phyloP scores from a whole-genome alignment of 129 eudicot species.

The Helianthus tuberosus region DNA sequence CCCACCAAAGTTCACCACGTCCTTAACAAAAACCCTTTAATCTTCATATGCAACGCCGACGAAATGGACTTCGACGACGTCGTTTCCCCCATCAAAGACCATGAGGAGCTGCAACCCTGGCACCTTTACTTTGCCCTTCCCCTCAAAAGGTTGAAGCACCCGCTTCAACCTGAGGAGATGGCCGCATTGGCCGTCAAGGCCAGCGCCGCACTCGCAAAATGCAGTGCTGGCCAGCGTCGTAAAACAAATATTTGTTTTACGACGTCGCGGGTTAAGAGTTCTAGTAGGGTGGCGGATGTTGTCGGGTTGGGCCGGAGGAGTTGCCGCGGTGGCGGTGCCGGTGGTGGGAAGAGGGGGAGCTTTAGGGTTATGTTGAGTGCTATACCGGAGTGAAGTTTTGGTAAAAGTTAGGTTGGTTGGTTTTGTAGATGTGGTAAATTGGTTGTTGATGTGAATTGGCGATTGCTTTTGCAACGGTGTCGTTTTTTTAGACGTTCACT shows the following conservation, averaged over 20 bases:
- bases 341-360: slow-evolving; percentile 43
- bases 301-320: slow-evolving; percentile 25
- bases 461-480: slow-evolving; percentile 17
- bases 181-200: slow-evolving; percentile 97
- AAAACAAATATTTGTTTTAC: too few relatives aligned
- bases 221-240: slow-evolving; percentile 45
- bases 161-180: slow-evolving; percentile 88
- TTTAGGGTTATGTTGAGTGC: too few relatives aligned
- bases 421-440: slow-evolving; percentile 25
- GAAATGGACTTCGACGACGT: slow-evolving; percentile 91
- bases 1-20: slow-evolving; percentile 65
- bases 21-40: slow-evolving; percentile 50
- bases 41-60: slow-evolving; percentile 84
- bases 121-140: slow-evolving; percentile 86
- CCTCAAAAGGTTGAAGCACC: slow-evolving; percentile 49
- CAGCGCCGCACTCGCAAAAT: slow-evolving; percentile 65
- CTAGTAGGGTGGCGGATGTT: slow-evolving; percentile 49
- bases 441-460: slow-evolving; percentile 16
- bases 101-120: slow-evolving; percentile 67
- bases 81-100: slow-evolving; percentile 56
- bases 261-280: slow-evolving; percentile 16
- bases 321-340: slow-evolving; percentile 18
- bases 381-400: slow-evolving; percentile 63
- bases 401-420: background rate
- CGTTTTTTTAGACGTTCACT: slow-evolving; percentile 33